Evolutionary conservation across 2,329 filamentous ascomycete species (phyloP).

Genomic region (Trichoderma pleuroti): DNA sequence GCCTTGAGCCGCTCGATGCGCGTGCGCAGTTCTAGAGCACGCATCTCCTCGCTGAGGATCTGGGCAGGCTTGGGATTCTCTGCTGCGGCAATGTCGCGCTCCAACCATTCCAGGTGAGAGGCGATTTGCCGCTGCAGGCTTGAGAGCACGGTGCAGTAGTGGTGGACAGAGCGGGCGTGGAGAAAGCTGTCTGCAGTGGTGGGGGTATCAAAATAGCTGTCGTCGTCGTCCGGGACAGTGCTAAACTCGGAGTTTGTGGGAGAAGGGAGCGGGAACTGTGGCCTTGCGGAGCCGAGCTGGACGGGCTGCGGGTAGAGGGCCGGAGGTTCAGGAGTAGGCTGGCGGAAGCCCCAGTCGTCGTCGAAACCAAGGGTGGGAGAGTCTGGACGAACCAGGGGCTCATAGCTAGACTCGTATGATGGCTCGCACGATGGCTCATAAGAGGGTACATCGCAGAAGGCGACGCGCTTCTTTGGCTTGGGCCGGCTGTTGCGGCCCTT

Average conservation of each 20-base stretch:
- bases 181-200: slow-evolving; percentile 35
- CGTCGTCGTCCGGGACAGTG: slow-evolving; percentile 18
- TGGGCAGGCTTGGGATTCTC: slow-evolving; percentile 20
- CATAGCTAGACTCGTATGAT: slow-evolving; percentile 34
- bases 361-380: slow-evolving; percentile 58
- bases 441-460: slow-evolving; percentile 34
- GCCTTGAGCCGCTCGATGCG: slow-evolving; percentile 54
- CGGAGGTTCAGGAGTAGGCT: slow-evolving; percentile 25
- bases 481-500: slow-evolving; percentile 21
- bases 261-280: slow-evolving; percentile 10
- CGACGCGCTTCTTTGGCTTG: slow-evolving; percentile 39
- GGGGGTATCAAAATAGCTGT: neutral
- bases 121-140: slow-evolving; percentile 47
- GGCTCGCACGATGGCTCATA: slow-evolving; percentile 31
- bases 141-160: slow-evolving; percentile 47
- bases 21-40: slow-evolving; percentile 42
- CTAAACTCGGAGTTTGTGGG: slow-evolving; percentile 17
- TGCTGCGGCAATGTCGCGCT: slow-evolving; percentile 36
- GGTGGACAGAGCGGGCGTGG: slow-evolving; percentile 44
- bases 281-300: neutral
- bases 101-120: slow-evolving; percentile 46
- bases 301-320: slow-evolving; percentile 19
- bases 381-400: slow-evolving; percentile 54
- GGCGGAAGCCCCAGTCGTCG: slow-evolving; percentile 39
- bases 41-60: slow-evolving; percentile 34